Base-by-base conservation (phyloP, 2,329 filamentous ascomycete species). In the Thermothelomyces thermophilus region DNA sequence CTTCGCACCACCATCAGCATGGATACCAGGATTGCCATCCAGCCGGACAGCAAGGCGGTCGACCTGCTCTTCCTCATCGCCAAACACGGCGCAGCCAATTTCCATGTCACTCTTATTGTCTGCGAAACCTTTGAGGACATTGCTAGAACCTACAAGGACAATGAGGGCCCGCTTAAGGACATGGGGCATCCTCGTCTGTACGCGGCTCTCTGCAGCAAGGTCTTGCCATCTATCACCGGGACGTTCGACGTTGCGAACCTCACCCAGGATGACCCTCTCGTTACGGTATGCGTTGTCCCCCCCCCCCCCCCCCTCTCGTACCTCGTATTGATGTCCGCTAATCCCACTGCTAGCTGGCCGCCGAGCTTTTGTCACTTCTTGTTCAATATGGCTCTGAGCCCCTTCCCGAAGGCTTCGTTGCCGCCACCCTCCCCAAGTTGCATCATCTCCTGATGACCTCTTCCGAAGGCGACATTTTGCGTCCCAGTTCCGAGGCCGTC, bases 61-160 rank as follows among this genome's bases (percentile, higher is more conserved):
- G 86, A 93, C 60, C 73, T 90, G 13, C 79, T 98, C 8, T 97
- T 98, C 70, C 80, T 86, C 46, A 81, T 97, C 53, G 91, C 90
- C 19, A 93, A 89, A 65, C 83, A 90, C 63, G 90, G 90, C 24
- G 87, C 91, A 0, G 82, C 79, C 53, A 97, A 95, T 69, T 95
- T 94, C 71, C 90, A 96, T 66, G 80, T 96, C 41, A 89, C 85
- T 0, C 84, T 90, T 71, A 74, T 96, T 45, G 86, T 97, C 20
- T 86, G 82, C 31, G 93, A 98, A 68, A 84, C 88, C 0, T 95
- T 98, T 62, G 91, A 97, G 66, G 88, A 93, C 37, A 83, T 96
- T 50, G 86, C 90, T 5, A 73, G 77, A 44, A 76, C 74, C 1
- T 78, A 95, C 51, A 49, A 54, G 33, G 51, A 52, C 17, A 52